Evolutionary conservation across 768 basidiomycete species (phyloP).

Genomic region (Auricularia sp.): DNA sequence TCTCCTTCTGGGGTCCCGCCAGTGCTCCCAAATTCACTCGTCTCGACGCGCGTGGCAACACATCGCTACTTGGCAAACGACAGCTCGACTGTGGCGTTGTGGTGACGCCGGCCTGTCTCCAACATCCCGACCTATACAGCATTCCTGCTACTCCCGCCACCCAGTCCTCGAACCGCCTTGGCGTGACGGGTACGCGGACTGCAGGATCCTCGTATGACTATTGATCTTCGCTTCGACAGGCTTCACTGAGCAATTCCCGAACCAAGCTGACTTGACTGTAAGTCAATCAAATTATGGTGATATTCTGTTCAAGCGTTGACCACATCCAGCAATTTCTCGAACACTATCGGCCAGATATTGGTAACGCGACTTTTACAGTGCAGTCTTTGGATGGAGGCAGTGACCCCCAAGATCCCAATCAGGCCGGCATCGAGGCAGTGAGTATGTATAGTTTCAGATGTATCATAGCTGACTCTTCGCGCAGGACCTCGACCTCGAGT

Average conservation of each 20-base stretch:
- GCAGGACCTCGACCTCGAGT: conserved; percentile 6
- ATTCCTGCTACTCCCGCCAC: conserved; percentile 16
- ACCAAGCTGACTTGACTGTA: neutral
- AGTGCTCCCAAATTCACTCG: neutral
- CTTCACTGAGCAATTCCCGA: neutral
- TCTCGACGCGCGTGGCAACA: neutral
- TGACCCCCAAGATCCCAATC: conserved; percentile 15
- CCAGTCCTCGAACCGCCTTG: conserved; percentile 19
- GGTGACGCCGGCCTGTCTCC: neutral
- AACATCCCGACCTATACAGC: neutral
- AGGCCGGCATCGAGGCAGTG: conserved; percentile 21
- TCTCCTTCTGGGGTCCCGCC: neutral
- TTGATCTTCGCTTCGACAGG: neutral
- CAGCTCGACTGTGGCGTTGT: neutral
- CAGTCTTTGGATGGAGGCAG: conserved; percentile 19
- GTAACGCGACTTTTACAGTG: conserved; percentile 14
- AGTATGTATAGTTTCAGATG: conserved; percentile 1
- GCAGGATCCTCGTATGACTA: neutral
- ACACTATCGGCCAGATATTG: conserved; percentile 15
- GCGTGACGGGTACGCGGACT: conserved; percentile 13
- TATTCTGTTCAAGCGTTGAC: neutral
- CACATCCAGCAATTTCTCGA: conserved; percentile 16
- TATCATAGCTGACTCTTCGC: neutral
- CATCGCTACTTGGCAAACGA: neutral
- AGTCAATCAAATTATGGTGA: neutral